phyloP scores from a whole-genome alignment of 768 basidiomycete genomes.

The Leccinum incarnatum region DNA sequence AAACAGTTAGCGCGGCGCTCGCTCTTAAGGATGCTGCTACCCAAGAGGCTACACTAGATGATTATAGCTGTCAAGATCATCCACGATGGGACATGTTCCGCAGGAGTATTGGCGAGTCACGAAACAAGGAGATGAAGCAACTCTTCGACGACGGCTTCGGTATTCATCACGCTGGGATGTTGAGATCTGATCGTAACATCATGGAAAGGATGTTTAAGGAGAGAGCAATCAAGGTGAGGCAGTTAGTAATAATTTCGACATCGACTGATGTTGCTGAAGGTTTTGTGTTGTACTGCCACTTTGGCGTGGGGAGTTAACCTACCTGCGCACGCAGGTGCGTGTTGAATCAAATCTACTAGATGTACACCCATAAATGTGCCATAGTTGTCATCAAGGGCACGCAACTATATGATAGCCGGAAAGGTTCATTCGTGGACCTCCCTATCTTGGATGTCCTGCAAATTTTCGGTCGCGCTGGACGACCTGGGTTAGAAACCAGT shows the following conservation, averaged over 20 bases:
- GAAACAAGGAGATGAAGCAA: constrained; percentile 96
- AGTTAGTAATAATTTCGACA: not conserved
- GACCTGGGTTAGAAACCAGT: constrained; percentile 82
- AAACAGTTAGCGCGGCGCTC: constrained; percentile 91
- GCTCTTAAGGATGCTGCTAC: constrained; percentile 74
- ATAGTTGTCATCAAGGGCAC: constrained; percentile 96
- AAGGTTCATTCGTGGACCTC: constrained; percentile 88
- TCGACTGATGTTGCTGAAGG: constrained; percentile 44
- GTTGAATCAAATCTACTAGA: constrained; percentile 5
- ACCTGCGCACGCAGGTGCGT: constrained; percentile 90
- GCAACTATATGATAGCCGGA: constrained; percentile 89
- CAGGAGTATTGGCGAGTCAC: constrained; percentile 71
- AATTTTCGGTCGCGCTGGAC: constrained; percentile 95
- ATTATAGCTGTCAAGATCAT: constrained; percentile 82
- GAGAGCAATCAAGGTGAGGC: constrained; percentile 79
- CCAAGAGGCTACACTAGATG: constrained; percentile 65
- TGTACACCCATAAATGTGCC: constrained; percentile 8
- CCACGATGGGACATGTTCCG: constrained; percentile 77
- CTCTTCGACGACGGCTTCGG: constrained; percentile 92
- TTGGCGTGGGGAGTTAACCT: constrained; percentile 99
- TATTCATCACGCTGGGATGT: constrained; percentile 98
- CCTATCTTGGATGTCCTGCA: constrained; percentile 95
- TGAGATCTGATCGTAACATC: constrained; percentile 89
- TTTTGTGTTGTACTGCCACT: constrained; percentile 96
- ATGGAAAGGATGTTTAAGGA: constrained; percentile 94